Percentiles rank a stretch among this genome's conserved stretches.
Evolutionary conservation across 495 filamentous ascomycete species (phyloP).

Genomic region (Penicillium roqueforti): DNA sequence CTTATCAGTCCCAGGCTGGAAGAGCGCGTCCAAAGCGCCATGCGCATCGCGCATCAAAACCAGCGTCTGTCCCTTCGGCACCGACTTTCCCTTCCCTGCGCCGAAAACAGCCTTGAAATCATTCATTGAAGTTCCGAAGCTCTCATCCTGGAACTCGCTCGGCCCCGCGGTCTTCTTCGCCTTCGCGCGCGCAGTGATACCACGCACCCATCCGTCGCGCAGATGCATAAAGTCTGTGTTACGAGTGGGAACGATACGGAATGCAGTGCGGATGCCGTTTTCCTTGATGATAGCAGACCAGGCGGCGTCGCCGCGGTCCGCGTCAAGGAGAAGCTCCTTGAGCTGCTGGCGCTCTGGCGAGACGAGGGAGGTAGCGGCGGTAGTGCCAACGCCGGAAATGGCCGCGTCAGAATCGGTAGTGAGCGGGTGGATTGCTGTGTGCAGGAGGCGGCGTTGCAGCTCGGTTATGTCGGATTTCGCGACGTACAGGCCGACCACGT

Average conservation of each 20-base stretch:
- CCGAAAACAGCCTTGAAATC: slow-evolving; percentile 76
- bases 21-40: slow-evolving; percentile 65
- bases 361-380: slow-evolving; percentile 76
- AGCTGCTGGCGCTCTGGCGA: slow-evolving; percentile 69
- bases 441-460: slow-evolving; percentile 54
- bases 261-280: slow-evolving; percentile 60
- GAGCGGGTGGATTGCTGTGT: slow-evolving; percentile 37
- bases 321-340: slow-evolving; percentile 63
- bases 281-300: slow-evolving; percentile 69
- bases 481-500: slow-evolving; percentile 88
- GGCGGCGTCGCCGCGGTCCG: slow-evolving; percentile 57
- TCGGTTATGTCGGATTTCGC: slow-evolving; percentile 67
- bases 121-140: slow-evolving; percentile 65
- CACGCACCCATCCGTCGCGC: slow-evolving; percentile 83
- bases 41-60: slow-evolving; percentile 62
- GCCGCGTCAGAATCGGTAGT: slow-evolving; percentile 43
- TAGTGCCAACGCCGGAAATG: slow-evolving; percentile 50
- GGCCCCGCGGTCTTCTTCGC: slow-evolving; percentile 29
- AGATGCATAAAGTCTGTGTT: slow-evolving; percentile 92
- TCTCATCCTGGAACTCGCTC: slow-evolving; percentile 58
- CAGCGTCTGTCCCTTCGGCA: slow-evolving; percentile 71
- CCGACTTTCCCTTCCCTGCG: slow-evolving; percentile 57
- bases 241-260: slow-evolving; percentile 76
- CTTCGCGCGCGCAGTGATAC: slow-evolving; percentile 67
- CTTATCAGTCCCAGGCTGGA: slow-evolving; percentile 49